A percentile compares a stretch with the other conserved stretches of the same genome.
Evolutionary conservation across 116 monocot species (phyloP).

Genomic region (Zostera marina): DNA sequence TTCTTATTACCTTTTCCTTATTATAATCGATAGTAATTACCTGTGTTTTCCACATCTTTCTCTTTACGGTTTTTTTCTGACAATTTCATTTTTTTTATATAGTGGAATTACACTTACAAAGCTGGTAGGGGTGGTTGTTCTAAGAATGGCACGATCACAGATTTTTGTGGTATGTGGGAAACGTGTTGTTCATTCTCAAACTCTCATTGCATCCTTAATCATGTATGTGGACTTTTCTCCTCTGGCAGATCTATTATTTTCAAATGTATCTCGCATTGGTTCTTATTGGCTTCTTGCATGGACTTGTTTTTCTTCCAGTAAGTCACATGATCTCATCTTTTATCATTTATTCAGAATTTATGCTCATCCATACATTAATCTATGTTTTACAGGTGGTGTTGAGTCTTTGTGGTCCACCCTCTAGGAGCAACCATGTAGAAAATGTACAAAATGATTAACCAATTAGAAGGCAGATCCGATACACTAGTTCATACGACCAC

Average conservation of each 20-base stretch:
- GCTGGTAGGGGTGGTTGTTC: constrained; percentile 81
- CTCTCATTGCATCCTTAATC: background rate
- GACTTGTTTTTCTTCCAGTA: constrained; percentile 89
- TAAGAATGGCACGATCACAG: constrained; percentile 73
- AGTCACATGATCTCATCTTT: constrained; percentile 5
- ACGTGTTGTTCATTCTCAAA: background rate
- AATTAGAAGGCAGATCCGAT: too few species aligned
- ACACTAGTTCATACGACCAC: too few species aligned
- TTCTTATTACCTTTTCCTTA: too few species aligned
- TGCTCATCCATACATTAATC: background rate
- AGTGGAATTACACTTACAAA: constrained; percentile 98
- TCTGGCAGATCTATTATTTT: constrained; percentile 79
- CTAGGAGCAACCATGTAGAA: constrained; percentile 17
- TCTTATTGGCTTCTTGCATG: constrained; percentile 84
- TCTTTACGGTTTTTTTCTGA: background rate
- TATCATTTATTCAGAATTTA: background rate
- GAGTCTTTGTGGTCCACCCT: constrained; percentile 79
- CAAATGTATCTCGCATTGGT: constrained; percentile 92
- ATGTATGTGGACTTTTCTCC: background rate
- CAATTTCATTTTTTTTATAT: background rate
- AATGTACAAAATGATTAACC: background rate
- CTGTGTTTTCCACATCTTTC: too few species aligned
- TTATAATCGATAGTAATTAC: too few species aligned
- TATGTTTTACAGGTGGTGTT: constrained; percentile 42
- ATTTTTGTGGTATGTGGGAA: constrained; percentile 69